Percentiles rank a stretch among this genome's conserved stretches.
Conservation (phyloP, 192 early-diverging fungal genomes). For the Backusella circina region DNA sequence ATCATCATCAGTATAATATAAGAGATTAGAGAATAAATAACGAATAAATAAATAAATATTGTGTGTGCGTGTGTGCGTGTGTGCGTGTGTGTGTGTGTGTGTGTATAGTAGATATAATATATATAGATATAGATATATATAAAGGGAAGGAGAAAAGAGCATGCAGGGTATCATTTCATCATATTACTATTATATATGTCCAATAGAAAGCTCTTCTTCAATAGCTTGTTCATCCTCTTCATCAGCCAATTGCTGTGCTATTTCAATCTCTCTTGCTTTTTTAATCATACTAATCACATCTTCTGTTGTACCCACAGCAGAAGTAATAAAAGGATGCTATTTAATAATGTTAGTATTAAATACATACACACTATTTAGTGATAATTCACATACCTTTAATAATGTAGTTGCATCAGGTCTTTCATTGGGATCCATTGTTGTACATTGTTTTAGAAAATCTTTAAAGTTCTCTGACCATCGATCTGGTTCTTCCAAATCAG, state of each 20-base stretch:
- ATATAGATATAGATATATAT: not conserved
- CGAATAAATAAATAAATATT: not conserved
- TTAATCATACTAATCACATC: slow-evolving; percentile 40
- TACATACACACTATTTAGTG: not conserved
- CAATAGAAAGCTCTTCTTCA: not conserved
- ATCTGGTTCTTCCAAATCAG: slow-evolving; percentile 75
- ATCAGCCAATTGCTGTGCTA: slow-evolving; percentile 8
- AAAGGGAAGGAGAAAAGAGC: not conserved
- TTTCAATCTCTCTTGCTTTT: slow-evolving; percentile 14
- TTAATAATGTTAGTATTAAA: not conserved
- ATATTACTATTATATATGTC: not conserved
- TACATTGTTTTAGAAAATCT: slow-evolving; percentile 68
- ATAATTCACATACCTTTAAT: slow-evolving; percentile 41
- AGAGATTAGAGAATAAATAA: not conserved
- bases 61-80: not conserved
- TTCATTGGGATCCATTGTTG: slow-evolving; percentile 69
- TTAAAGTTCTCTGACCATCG: slow-evolving; percentile 62
- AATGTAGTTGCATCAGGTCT: slow-evolving; percentile 68
- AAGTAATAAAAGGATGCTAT: slow-evolving; percentile 53
- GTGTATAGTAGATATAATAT: not conserved
- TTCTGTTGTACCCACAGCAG: slow-evolving; percentile 58
- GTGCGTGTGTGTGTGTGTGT: not conserved
- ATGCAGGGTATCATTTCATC: not conserved
- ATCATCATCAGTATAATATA: no score
- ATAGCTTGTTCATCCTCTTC: slow-evolving; percentile 2